Evolutionary conservation across 1,284 basidiomycete species (phyloP), one percentile per base, ranked within the genome.

Genomic region (Ganoderma sinense): DNA sequence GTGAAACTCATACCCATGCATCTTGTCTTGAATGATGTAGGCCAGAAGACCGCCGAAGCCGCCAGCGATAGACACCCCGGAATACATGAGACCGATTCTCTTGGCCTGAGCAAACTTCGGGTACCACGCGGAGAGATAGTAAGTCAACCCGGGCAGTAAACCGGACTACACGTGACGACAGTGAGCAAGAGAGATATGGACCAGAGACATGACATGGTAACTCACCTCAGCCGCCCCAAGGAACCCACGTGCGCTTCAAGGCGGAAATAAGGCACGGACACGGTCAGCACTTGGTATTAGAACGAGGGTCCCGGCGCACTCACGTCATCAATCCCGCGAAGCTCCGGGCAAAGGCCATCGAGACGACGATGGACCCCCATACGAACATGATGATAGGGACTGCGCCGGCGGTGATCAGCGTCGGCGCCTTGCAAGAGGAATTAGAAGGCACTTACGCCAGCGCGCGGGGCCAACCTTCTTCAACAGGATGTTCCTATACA

Each of bases 141-240:
- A 91, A 79, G 73, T 82, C 82, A 69, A 84, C 77, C 41, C 90
- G 84, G 41, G 88, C 86, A 74, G 90, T 88, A 78, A 89, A 88
- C 73, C 77, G n/a, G 48, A 26, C 48, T 53, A 14, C 16, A 67
- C 81, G 84, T 0, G 86, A 86, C 8, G 88, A 3, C 10, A 40
- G 36, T 81, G 73, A 53, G 48, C 88, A n/a, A n/a, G 88, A 80
- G 11, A 87, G 83, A 36, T 16, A 10, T 43, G 16, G 31, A 33
- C 13, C 26, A 40, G 36, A 39, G 36, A 23, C 4, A 23, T 5
- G 29, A 13, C 3, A 23, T 4, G 3, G 23, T 18, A 16, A 11
- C 63, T 4, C 11, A 64, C 69, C 61, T 67, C 65, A 7, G 69
- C 40, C 26, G 40, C 39, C 2, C 69, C 69, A 3, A 67, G 62